Base-by-base conservation (phyloP, 257 asterid species). In the Sherardia arvensis region DNA sequence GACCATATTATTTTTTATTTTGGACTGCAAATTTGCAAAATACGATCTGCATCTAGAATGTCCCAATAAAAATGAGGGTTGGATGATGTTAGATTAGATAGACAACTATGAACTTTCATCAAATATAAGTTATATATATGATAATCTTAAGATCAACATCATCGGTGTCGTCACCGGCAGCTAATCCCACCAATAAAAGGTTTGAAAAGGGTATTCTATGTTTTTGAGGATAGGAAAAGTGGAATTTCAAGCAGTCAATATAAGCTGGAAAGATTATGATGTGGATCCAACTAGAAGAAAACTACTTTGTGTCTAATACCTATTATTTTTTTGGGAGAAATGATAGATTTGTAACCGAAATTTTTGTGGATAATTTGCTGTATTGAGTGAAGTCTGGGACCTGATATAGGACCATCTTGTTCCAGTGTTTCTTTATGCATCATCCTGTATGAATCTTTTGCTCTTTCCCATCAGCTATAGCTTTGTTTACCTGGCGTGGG, bases 401-500 rank as follows among this genome's bases (percentile, higher is more conserved):
- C 51, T 15, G 51, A 43, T 43, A 43, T 43, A 15, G 51, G 51
- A 38, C 51, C 51, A 15, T 43, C 20, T 1, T 14, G 51, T 43
- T 43, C 8, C 51, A 43, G 51, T 43, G 51, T 14, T 43, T 43
- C 20, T 40, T 26, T 22, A 53, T 54, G 17, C 58, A 17, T 7
- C 58, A 17, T 7, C 1, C 1, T 47, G 8, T 17, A 48, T 48
- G 28, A 8, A 53, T 53, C 58, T 54, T 43, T 23, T 54, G 59
- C n/a, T 3, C 32, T 54, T 54, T 54, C 25, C 32, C 23, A 54
- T 32, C 26, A n/a, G n/a, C n/a, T n/a, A n/a, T 18, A 7, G 26
- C 61, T 28, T 14, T 26, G 45, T 15, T 36, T n/a, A 56, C 28
- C 61, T 56, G 61, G 28, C 12, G 67, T 45, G 58, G 57, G 56